Conservation (phyloP, 495 filamentous ascomycete genomes). For the Xylaria venustula region DNA sequence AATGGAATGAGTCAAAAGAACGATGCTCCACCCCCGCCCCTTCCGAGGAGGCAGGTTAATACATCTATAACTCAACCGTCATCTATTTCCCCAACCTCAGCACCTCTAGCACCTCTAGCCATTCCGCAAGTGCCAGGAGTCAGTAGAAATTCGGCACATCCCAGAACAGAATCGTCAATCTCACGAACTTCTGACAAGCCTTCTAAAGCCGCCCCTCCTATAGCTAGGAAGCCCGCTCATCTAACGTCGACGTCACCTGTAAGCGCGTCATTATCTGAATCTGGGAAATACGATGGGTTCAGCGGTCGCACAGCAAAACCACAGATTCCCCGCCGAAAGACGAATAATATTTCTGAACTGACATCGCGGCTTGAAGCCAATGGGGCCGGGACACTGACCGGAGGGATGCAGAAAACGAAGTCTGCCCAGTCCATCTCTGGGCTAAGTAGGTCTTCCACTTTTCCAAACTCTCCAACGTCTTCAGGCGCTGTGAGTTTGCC, state of each 20-base stretch:
- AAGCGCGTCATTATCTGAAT: constrained; percentile 20
- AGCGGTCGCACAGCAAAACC: constrained; percentile 20
- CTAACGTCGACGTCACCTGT: constrained; percentile 40
- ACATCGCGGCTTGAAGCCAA: constrained; percentile 27
- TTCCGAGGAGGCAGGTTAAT: constrained; percentile 44
- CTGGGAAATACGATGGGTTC: constrained; percentile 1
- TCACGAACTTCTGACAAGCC: constrained; percentile 34
- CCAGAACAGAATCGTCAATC: constrained; percentile 24
- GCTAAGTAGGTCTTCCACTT: constrained; percentile 4
- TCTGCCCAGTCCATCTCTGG: constrained; percentile 5
- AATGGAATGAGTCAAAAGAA: constrained; percentile 20
- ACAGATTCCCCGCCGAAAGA: constrained; percentile 22
- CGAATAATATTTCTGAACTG: constrained; percentile 25
- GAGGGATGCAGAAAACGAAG: constrained; percentile 21
- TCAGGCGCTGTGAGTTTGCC: constrained; percentile 19
- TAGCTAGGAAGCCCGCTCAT: constrained; percentile 55
- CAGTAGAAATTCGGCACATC: constrained; percentile 7
- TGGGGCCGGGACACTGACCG: constrained; percentile 18
- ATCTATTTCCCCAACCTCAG: constrained; percentile 9
- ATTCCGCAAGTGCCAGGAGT: constrained; percentile 6
- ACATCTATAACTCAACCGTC: constrained; percentile 19
- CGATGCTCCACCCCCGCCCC: constrained; percentile 45
- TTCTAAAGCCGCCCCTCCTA: constrained; percentile 49
- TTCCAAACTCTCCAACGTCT: neutral
- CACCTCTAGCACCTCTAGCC: constrained; percentile 3